Evolutionary conservation across 2,329 filamentous ascomycete species (phyloP).

Genomic region (Diaporthe sp.): DNA sequence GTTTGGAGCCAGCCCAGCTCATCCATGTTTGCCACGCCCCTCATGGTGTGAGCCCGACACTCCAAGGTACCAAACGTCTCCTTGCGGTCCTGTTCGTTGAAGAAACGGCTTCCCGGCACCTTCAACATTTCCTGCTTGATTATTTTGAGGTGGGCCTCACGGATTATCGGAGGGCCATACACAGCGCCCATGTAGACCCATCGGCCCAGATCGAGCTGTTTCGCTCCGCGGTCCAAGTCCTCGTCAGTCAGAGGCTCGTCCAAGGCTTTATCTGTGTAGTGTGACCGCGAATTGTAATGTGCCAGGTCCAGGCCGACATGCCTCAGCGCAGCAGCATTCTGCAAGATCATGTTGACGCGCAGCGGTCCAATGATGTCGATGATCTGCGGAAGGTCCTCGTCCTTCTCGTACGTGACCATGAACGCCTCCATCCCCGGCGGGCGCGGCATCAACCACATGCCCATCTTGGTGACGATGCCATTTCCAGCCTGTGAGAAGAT

Average conservation of each 20-base stretch:
- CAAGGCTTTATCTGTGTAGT: constrained; percentile 41
- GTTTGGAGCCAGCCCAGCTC: constrained; percentile 53
- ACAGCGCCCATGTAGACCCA: constrained; percentile 63
- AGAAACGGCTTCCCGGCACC: constrained; percentile 52
- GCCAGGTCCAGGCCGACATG: constrained; percentile 59
- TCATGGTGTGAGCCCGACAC: constrained; percentile 42
- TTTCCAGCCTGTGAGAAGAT: constrained; percentile 66
- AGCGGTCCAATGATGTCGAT: constrained; percentile 55
- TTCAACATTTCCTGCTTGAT: constrained; percentile 52
- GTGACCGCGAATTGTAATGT: constrained; percentile 49
- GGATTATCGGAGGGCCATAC: constrained; percentile 48
- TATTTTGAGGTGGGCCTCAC: constrained; percentile 47
- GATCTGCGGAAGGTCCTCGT: constrained; percentile 52
- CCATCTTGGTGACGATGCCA: constrained; percentile 68
- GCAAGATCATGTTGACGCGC: constrained; percentile 51
- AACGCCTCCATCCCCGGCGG: constrained; percentile 54
- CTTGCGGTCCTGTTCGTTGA: constrained; percentile 52
- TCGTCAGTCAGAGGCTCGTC: constrained; percentile 52
- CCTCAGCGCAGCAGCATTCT: constrained; percentile 61
- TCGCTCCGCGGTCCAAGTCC: constrained; percentile 55
- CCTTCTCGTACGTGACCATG: constrained; percentile 55
- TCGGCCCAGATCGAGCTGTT: constrained; percentile 55
- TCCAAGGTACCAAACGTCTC: constrained; percentile 37
- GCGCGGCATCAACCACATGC: constrained; percentile 56
- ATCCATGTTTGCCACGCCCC: constrained; percentile 54